Evolutionary conservation across 208 protist species (phyloP).

Genomic region (Giardia muris): DNA sequence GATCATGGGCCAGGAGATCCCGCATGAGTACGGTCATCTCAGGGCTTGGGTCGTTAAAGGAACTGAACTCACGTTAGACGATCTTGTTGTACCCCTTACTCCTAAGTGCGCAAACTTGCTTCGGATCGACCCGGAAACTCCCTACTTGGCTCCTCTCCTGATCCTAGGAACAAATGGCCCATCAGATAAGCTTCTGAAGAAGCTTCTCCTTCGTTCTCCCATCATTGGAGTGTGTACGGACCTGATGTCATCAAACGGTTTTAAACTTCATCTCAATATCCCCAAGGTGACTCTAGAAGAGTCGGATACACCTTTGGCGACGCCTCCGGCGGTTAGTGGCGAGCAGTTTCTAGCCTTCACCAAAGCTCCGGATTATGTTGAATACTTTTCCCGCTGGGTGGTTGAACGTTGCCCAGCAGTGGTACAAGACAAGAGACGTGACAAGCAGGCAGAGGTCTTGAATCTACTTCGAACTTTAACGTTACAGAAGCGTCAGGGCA

Average conservation of each 20-base stretch:
- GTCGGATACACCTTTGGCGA: not conserved
- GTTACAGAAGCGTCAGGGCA: not conserved
- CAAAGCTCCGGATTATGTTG: not conserved
- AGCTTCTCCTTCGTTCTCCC: no score
- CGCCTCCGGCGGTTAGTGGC: not conserved
- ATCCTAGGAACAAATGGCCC: no score
- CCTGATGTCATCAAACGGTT: not conserved
- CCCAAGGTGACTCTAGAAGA: not conserved
- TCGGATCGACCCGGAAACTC: no score
- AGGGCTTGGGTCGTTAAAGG: not conserved
- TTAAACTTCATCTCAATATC: not conserved
- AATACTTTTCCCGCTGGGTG: not conserved
- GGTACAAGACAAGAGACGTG: not conserved
- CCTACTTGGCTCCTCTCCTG: no score
- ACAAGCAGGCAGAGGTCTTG: not conserved
- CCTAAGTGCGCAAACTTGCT: no score
- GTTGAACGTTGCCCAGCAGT: not conserved
- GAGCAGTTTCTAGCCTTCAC: not conserved
- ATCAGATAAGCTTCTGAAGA: no score
- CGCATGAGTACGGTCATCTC: not conserved
- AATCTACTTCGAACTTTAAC: not conserved
- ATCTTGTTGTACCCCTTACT: not conserved
- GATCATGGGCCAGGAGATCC: not conserved
- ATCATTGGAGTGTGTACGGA: not conserved
- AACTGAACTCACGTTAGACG: not conserved